Base-by-base conservation (phyloP, 1,139 yeast genomes). In the Pichia terricola region DNA sequence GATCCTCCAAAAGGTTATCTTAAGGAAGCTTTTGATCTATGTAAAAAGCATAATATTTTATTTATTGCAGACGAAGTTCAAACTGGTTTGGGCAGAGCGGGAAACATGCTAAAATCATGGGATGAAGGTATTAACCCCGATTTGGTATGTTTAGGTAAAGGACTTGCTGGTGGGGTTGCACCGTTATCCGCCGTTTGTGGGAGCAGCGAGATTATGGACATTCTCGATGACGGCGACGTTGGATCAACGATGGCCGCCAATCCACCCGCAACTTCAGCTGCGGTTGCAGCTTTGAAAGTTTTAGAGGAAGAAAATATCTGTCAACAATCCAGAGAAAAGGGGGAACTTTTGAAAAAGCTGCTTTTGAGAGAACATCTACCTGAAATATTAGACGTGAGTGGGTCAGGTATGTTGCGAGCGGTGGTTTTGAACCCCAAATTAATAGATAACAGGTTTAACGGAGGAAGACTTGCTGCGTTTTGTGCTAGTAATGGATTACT, bases 231-330 rank as follows among this genome's bases (percentile, higher is more conserved):
- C 34, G 96, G 96, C 47, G 84, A 94, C 40, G 95, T 88, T 64
- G 96, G 96, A 33, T 86, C 96, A 38, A 88, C 96, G 35, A 88
- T 84, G 64, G 96, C 96, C 60, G 96, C 96, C 60, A 87, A 84
- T 68, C 96, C 96, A 51, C 77, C 89, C 60, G 86, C 95, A 27
- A 85, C 95, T 53, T 79, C 84, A 44, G 95, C 87, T 25, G 91
- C 95, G 50, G 78, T 84, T 62, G 95, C 95, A 44, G 95, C 96
- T 16, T 70, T 88, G 56, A 76, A 85, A 57, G 96, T 88, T 42
- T 81, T 88, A 46, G 73, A 73, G 58, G 94, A 87, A 55, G 96
- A 88, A 66, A 71, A 80, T 35, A 73, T 88, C 60, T 84, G 81
- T 25, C 82, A 81, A 60, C 75, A 88, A 60, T 78, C 96, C 6